These are phyloP conservation scores for Fusarium torreyae DNA, from an alignment of 2,329 filamentous ascomycete species.

Conservation along the genomic window DNA sequence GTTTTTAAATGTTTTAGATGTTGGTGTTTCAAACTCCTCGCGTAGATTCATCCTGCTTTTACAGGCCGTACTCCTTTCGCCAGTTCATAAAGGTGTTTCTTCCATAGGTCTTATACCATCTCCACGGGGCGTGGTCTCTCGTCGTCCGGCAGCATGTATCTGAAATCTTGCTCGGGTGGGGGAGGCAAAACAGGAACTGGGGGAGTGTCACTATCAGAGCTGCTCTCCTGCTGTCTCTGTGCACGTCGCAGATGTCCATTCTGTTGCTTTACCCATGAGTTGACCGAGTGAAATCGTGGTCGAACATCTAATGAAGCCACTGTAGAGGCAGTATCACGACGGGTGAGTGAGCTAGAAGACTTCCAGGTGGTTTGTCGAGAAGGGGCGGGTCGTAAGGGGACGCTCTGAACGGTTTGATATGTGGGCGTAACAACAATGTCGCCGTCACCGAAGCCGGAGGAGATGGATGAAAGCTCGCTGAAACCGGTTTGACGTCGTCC, in stretches of 20 bases:
- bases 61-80: constrained; percentile 30
- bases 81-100: constrained; percentile 8
- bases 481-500: constrained; percentile 54
- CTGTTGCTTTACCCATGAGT: constrained; percentile 77
- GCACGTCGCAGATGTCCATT: constrained; percentile 67
- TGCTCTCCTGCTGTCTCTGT: constrained; percentile 54
- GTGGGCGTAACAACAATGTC: constrained; percentile 66
- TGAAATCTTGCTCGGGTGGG: constrained; percentile 63
- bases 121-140: constrained; percentile 63
- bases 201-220: constrained; percentile 52
- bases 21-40: constrained; percentile 20
- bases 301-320: constrained; percentile 68
- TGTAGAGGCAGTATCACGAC: constrained; percentile 68
- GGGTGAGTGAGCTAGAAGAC: constrained; percentile 39
- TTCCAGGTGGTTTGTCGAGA: constrained; percentile 36
- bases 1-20: constrained; percentile 20
- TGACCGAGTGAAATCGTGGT: constrained; percentile 70
- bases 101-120: constrained; percentile 23
- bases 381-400: constrained; percentile 36
- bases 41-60: constrained; percentile 21
- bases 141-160: constrained; percentile 67
- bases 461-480: constrained; percentile 72
- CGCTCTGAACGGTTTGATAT: constrained; percentile 33
- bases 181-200: constrained; percentile 59
- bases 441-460: constrained; percentile 75